Base-by-base conservation (phyloP, 139 green algal genomes). In the Picochlorum sp. region DNA sequence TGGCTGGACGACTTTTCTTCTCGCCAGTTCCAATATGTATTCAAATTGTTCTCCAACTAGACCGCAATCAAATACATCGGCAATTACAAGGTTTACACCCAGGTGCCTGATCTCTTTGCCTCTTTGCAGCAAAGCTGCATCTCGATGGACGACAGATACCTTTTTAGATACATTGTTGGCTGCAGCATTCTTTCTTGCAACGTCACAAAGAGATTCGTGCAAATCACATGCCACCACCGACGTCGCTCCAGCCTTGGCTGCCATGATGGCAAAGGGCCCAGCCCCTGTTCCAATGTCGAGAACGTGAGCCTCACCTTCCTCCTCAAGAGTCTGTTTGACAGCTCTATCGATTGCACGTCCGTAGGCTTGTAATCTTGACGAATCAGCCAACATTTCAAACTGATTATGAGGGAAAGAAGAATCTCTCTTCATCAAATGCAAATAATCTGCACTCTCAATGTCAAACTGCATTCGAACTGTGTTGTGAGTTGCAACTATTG, bases 241-340 rank as follows among this genome's bases (percentile, higher is more conserved):
- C 13, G 37, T 53, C 60, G 84, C 30, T 65, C 88, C 71, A 80
- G 65, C 62, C 56, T 49, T 2, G 53, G 87, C 65, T 78, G 67
- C 45, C 76, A 78, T 62, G 20, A 91, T 67, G 9, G 71, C 62
- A 25, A 94, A 69, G 28, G 89, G 59, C 30, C 89, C 89, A 2
- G 78, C 77, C 5, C 89, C 89, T 57, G 79, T 89, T 12, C 89
- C 89, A 28, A 95, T 69, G 56, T 96, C 89, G 57, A 95, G 60
- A 25, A 87, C 69, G 2, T 86, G 78, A 3, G 60, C 75, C 45
- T 76, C 77, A 4, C 69, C 59, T 13, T 68, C 53, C 9, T 47
- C n/a, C 4, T 28, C 55, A 26, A 50, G 47, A 40, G 47, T 32
- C 9, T 50, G 37, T 9, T n/a, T 39, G 10, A 84, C 57, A 9